Base-by-base conservation (phyloP, 495 filamentous ascomycete species). In the Neurospora discreta region DNA sequence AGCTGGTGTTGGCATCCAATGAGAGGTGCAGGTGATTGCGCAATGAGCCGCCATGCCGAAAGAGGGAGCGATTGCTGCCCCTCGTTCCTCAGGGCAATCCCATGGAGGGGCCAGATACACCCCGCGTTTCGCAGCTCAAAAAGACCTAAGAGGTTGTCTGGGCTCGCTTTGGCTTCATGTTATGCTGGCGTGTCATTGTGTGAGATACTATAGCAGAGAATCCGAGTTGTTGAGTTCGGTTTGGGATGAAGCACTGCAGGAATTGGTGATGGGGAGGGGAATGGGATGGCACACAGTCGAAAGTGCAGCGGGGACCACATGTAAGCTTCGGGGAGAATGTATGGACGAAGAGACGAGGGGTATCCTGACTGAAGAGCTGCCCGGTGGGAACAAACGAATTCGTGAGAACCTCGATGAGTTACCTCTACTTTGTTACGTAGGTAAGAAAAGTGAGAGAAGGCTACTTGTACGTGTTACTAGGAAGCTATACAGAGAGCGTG, bases 11-110 rank as follows among this genome's bases (percentile, higher is more conserved):
- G 7, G 13, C 33, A 68, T 44, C 79, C 79, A 81, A 81, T 81
- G n/a, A 65, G 10, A 43, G n/a, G 36, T 44, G 36, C 39, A 44
- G 33, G 42, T 38, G 77, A 81, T 81, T 74, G 78, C 78, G 79
- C 78, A 81, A 81, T 81, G 77, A 23, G 15, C 38, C 76, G 71
- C 79, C 75, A 81, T 42, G 52, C 78, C 78, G 11, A 60, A 80
- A 74, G 41, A 33, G 73, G 78, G 8, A 72, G 71, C 73, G 78
- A 79, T 78, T 77, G 77, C 79, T 77, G 77, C 79, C 78, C 77
- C 79, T 78, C 78, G 77, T 75, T 10, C 42, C 42, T 44, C 42
- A 44, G 18, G 42, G n/a, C 42, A 1, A 10, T 73, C 60, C 70
- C 67, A 74, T 75, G 73, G 77, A 78, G 78, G 78, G 78, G 78